Evolutionary conservation across 768 basidiomycete species (phyloP), one percentile per base, ranked within the genome.

Genomic region (Fomitopsis serialis): DNA sequence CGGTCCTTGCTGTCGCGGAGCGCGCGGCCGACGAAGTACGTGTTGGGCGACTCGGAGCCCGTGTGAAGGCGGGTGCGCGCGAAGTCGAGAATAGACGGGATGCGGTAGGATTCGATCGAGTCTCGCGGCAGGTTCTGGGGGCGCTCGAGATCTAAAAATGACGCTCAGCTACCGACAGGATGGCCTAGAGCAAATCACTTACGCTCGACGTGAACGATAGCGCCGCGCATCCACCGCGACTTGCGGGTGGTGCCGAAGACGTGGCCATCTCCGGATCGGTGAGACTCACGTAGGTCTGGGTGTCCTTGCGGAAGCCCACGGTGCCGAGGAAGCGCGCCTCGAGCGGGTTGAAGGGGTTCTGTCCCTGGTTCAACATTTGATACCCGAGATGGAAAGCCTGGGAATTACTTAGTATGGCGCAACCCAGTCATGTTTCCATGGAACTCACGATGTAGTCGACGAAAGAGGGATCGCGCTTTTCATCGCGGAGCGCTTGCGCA

Each of bases 41-140:
- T 49, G 32, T 29, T 49, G 35, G 48, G 48, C 27, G 48, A 27
- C 34, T 35, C 29, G 4, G 4, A 13, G 17, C 48, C 48, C 15
- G 34, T 36, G 37, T 49, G 48, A 27, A 49, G 48, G 13, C 48
- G 48, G 27, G 34, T 34, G 10, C 37, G 23, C 27, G 48, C 48
- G 35, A 49, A 49, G 29, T 49, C 48, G 17, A 49, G 19, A 27
- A 49, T 36, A 22, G 27, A 29, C 17, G 48, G 48, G 19, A 36
- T 49, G 48, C 48, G 48, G 37, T 49, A 49, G 15, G 48, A 49
- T 17, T 35, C 48, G 12, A 49, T 46, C 45, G 24, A n/a, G 24
- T 32, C 29, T 25, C 45, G 22, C 27, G 45, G 45, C 17, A 46
- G 6, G 45, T 32, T 32, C 45, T 46, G 24, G 2, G 45, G 45